Percentiles rank a stretch among this genome's conserved stretches.
These are phyloP conservation scores for Sporobolomyces roseus DNA, from an alignment of 768 basidiomycete genomes.

Conservation along the genomic window DNA sequence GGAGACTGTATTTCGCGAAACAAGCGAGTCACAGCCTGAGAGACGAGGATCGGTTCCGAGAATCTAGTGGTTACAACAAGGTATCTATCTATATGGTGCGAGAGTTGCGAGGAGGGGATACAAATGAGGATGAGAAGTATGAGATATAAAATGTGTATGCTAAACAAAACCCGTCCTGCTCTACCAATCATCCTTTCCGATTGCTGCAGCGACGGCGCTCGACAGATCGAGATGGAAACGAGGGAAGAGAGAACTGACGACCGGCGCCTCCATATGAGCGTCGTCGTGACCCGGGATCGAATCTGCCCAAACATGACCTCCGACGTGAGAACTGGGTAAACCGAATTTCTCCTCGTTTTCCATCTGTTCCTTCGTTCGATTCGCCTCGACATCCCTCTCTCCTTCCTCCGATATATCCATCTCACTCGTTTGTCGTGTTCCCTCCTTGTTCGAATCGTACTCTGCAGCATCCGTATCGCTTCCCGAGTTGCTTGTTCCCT, in stretches of 20 bases:
- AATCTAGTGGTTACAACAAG: conserved; percentile 13
- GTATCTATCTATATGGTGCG: too few species aligned
- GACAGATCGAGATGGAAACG: conserved; percentile 82
- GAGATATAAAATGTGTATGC: conserved; percentile 5
- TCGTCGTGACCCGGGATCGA: conserved; percentile 19
- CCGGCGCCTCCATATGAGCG: conserved; percentile 23
- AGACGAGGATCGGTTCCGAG: too few species aligned
- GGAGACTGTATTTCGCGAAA: too few species aligned
- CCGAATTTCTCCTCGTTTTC: conserved; percentile 8
- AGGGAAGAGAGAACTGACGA: conserved; percentile 36
- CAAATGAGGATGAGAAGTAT: background rate
- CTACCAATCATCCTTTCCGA: conserved; percentile 29
- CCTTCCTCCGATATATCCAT: conserved; percentile 7
- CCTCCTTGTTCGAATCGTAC: background rate
- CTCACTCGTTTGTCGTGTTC: background rate
- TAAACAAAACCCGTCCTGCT: background rate
- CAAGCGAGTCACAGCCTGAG: too few species aligned
- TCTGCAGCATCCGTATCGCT: background rate
- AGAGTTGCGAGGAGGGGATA: too few species aligned
- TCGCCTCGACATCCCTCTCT: conserved; percentile 31
- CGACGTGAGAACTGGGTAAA: conserved; percentile 7
- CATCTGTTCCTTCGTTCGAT: background rate
- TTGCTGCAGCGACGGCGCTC: conserved; percentile 65
- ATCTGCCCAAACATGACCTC: conserved; percentile 15
- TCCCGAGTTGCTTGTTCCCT: too few species aligned